These are phyloP conservation scores for Microstroma glucosiphilum DNA, from an alignment of 1,284 basidiomycete species.

Conservation along the genomic window DNA sequence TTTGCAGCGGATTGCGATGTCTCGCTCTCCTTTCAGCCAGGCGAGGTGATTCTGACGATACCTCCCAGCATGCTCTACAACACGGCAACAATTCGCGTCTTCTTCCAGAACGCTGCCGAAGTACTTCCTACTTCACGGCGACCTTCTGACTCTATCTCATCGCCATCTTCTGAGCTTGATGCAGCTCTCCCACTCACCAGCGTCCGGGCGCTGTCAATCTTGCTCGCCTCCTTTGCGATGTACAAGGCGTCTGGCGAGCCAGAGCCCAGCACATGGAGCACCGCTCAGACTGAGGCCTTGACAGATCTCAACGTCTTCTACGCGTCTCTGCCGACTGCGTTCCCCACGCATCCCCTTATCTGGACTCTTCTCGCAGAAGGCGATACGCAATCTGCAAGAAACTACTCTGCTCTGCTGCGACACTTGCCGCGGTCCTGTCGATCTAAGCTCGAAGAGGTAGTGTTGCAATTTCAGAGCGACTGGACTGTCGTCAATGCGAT, in stretches of 20 bases:
- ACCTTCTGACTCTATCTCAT: no score
- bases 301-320: not conserved
- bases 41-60: not conserved
- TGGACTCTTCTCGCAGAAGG: slow-evolving; percentile 2
- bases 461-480: not conserved
- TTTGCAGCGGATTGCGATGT: not conserved
- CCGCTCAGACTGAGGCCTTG: not conserved
- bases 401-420: no score
- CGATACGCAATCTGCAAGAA: no score
- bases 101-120: not conserved
- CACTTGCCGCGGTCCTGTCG: no score
- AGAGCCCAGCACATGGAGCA: not conserved
- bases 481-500: not conserved
- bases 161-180: no score
- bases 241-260: not conserved
- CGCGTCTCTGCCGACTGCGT: slow-evolving; percentile 5
- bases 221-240: not conserved
- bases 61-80: not conserved
- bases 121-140: no score
- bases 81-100: not conserved
- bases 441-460: not conserved
- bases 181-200: not conserved
- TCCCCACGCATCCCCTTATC: slow-evolving; percentile 8
- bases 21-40: not conserved
- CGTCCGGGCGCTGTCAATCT: not conserved